Evolutionary conservation across 2,329 filamentous ascomycete genomes (phyloP).

Genomic region (Onygenales sp.): DNA sequence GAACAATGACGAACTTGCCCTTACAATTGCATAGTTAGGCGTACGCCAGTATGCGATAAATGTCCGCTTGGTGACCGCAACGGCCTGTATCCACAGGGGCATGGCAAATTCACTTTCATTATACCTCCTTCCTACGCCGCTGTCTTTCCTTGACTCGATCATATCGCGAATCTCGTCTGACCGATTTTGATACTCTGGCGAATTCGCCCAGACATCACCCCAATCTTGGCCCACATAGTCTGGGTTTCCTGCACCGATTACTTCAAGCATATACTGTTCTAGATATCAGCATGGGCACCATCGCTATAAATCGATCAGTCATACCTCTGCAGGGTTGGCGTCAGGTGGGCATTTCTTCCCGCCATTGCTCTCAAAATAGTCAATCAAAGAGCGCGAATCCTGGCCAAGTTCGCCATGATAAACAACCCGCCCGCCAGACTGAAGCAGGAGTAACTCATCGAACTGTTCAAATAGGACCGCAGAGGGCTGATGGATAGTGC

Average conservation of each 20-base stretch:
- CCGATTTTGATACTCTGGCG: constrained; percentile 39
- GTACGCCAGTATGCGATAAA: constrained; percentile 58
- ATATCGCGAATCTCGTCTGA: constrained; percentile 45
- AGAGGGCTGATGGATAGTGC: constrained; percentile 86
- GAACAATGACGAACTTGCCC: constrained; percentile 4
- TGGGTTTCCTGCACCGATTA: constrained; percentile 54
- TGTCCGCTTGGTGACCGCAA: constrained; percentile 45
- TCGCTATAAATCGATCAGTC: not conserved
- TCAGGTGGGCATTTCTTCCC: constrained; percentile 49
- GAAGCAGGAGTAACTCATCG: constrained; percentile 68
- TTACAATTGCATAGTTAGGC: constrained; percentile 47
- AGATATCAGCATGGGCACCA: not conserved
- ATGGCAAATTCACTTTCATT: constrained; percentile 56
- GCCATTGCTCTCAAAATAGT: constrained; percentile 58
- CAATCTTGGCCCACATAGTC: constrained; percentile 54
- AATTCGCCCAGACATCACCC: constrained; percentile 51
- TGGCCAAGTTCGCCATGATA: constrained; percentile 80
- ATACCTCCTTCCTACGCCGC: constrained; percentile 30
- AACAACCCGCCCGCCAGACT: constrained; percentile 65
- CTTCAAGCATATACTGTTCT: constrained; percentile 68
- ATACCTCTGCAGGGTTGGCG: constrained; percentile 59
- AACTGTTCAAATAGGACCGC: constrained; percentile 82
- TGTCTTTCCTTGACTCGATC: constrained; percentile 35
- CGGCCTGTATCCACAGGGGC: constrained; percentile 45
- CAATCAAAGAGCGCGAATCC: constrained; percentile 61